Conservation (phyloP, 257 asterid genomes). For the Leptodermis oblonga region DNA sequence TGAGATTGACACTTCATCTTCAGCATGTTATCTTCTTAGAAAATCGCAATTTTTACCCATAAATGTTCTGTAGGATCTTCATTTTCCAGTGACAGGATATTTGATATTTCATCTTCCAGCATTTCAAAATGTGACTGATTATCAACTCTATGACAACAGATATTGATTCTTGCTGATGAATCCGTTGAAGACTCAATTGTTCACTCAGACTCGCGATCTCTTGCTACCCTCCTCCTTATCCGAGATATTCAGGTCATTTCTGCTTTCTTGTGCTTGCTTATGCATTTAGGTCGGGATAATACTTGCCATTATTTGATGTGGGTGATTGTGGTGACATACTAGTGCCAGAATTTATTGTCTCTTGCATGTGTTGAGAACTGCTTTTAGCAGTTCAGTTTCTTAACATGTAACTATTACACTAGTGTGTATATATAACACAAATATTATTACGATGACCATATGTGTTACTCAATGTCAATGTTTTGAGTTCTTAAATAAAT, state of each 20-base stretch:
- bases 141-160: constrained; percentile 85
- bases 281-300: too few species aligned
- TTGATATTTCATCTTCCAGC: constrained; percentile 7
- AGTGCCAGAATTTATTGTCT: not conserved
- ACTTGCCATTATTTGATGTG: not conserved
- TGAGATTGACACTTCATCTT: not conserved
- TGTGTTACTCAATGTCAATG: not conserved
- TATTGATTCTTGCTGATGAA: constrained; percentile 97
- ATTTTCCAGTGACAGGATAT: not conserved
- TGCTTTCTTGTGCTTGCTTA: constrained; percentile 1
- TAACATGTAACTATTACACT: not conserved
- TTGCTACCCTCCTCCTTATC: constrained; percentile 96
- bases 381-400: not conserved
- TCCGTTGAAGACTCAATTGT: constrained; percentile 92
- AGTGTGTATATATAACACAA: not conserved
- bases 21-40: not conserved
- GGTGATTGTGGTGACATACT: not conserved
- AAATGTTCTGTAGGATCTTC: not conserved
- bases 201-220: constrained; percentile 93
- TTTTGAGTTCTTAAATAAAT: constrained; percentile 14
- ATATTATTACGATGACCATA: not conserved
- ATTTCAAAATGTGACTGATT: constrained; percentile 28
- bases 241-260: constrained; percentile 83
- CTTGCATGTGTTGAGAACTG: not conserved
- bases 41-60: not conserved